phyloP scores from a whole-genome alignment of 352 stramenopile genomes.

The Globisporangium canariense region DNA sequence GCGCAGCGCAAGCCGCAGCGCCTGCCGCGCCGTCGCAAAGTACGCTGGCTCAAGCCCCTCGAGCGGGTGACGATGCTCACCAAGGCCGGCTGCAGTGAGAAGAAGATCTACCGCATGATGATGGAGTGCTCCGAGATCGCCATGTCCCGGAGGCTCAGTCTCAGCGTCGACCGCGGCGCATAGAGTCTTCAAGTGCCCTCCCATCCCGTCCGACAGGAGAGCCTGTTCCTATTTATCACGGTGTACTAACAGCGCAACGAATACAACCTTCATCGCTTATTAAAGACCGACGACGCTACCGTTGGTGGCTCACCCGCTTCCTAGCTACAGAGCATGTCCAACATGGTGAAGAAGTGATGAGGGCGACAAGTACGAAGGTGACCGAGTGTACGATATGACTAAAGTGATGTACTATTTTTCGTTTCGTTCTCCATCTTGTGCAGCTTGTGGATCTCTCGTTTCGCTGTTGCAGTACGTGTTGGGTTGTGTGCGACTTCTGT shows the following conservation, averaged over 20 bases:
- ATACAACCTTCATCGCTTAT: too few relatives aligned
- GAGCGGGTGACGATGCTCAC: conserved; percentile 62
- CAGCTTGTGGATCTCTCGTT: too few relatives aligned
- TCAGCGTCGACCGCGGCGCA: conserved; percentile 29
- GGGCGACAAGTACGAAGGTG: background rate
- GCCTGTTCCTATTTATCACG: conserved; percentile 2
- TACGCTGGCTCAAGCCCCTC: conserved; percentile 61
- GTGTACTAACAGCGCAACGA: background rate
- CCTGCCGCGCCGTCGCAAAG: conserved; percentile 33
- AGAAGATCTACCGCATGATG: conserved; percentile 65
- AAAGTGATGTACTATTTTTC: conserved; percentile 4
- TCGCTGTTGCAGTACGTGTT: too few relatives aligned
- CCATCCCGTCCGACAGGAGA: background rate
- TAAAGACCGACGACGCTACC: too few relatives aligned
- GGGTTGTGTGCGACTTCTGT: too few relatives aligned
- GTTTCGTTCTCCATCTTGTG: background rate
- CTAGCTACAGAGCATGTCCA: background rate
- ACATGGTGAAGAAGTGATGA: background rate
- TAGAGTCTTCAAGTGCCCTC: background rate
- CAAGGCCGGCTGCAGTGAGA: conserved; percentile 62
- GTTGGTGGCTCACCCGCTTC: background rate
- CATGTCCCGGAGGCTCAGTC: conserved; percentile 53
- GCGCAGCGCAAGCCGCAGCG: conserved; percentile 17
- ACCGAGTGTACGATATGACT: conserved; percentile 5
- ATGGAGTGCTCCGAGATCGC: conserved; percentile 65